phyloP scores from a whole-genome alignment of 768 basidiomycete species.

The Leccinum ochraceum region DNA sequence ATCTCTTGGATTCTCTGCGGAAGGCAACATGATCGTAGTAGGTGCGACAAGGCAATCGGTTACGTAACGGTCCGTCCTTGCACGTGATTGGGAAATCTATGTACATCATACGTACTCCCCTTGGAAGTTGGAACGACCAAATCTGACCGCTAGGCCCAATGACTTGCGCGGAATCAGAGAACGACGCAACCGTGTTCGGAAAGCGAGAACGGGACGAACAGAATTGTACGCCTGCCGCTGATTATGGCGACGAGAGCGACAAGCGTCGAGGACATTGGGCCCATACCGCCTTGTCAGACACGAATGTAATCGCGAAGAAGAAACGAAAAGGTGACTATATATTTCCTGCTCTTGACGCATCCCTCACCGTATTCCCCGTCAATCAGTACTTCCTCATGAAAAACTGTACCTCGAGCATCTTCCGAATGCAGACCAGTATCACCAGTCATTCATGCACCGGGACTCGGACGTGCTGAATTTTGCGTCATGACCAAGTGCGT shows the following conservation, averaged over 20 bases:
- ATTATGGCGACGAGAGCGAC: conserved; percentile 52
- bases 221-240: conserved; percentile 7
- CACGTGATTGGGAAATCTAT: too few relatives aligned
- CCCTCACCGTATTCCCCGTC: conserved; percentile 12
- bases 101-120: too few relatives aligned
- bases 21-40: conserved; percentile 32
- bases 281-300: conserved; percentile 72
- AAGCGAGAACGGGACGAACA: conserved; percentile 54
- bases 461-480: conserved; percentile 92
- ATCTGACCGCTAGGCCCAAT: too few relatives aligned
- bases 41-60: background rate
- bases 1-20: conserved; percentile 49
- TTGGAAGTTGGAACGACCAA: too few relatives aligned
- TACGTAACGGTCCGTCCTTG: background rate
- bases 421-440: conserved; percentile 88
- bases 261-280: conserved; percentile 87
- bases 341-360: background rate
- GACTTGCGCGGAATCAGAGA: conserved; percentile 38
- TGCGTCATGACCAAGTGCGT: conserved; percentile 81
- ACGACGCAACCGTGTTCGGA: conserved; percentile 58
- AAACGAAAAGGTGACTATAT: conserved; percentile 77
- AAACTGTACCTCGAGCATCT: conserved; percentile 89
- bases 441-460: conserved; percentile 97
- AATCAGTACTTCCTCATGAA: conserved; percentile 88
- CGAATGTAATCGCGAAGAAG: conserved; percentile 54